These are phyloP conservation scores for Candida coleopterorum DNA, from an alignment of 805 yeast species.

Conservation along the genomic window DNA sequence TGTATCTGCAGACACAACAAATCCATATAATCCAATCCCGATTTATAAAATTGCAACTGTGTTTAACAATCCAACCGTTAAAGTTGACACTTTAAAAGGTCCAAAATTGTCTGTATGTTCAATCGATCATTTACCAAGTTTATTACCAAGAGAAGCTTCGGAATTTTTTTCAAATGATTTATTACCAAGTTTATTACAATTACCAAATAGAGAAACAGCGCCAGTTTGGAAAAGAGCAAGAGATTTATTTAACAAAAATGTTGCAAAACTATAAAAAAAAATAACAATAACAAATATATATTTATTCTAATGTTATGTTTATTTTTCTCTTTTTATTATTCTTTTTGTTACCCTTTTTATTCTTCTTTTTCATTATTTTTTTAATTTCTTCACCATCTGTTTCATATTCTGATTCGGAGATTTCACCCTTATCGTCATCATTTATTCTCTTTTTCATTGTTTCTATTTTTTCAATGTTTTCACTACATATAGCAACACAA, in stretches of 20 bases:
- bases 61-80: conserved; percentile 85
- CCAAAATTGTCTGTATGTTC: conserved; percentile 89
- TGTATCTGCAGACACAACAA: conserved; percentile 97
- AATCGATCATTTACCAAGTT: conserved; percentile 92
- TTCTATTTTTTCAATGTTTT: conserved; percentile 65
- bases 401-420: conserved; percentile 69
- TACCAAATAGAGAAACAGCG: conserved; percentile 75
- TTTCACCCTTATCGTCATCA: conserved; percentile 16
- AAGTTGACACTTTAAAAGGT: conserved; percentile 71
- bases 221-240: conserved; percentile 93
- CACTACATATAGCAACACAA: conserved; percentile 75
- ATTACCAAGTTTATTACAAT: conserved; percentile 80
- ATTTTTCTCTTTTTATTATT: conserved; percentile 21
- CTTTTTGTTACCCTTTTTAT: conserved; percentile 14
- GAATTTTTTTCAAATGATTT: conserved; percentile 86
- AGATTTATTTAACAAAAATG: conserved; percentile 78
- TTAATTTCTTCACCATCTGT: conserved; percentile 67
- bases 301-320: conserved; percentile 53
- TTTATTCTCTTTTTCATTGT: conserved; percentile 57
- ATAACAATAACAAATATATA: conserved; percentile 18
- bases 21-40: conserved; percentile 97
- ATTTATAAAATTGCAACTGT: conserved; percentile 87
- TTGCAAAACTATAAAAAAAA: conserved; percentile 71
- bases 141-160: conserved; percentile 95
- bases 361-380: conserved; percentile 45